A percentile compares a stretch with the other conserved stretches of the same genome.
Conservation (phyloP, 2,329 filamentous ascomycete genomes). For the Monosporascus sp. region DNA sequence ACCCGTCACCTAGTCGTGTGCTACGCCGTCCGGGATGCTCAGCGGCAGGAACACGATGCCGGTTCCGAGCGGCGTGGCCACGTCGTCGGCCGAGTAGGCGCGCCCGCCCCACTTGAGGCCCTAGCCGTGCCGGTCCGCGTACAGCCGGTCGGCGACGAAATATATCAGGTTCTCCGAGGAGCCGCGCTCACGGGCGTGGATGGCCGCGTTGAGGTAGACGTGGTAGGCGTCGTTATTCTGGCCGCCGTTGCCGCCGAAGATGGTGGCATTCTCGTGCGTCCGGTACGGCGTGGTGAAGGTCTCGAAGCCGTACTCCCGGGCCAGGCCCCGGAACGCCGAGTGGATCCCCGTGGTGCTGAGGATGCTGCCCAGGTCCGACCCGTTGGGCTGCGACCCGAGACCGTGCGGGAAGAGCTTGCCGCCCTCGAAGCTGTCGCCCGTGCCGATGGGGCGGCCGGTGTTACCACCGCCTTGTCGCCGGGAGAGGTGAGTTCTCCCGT, state of each 20-base stretch:
- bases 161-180: constrained; percentile 52
- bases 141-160: constrained; percentile 52
- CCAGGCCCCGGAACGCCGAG: constrained; percentile 35
- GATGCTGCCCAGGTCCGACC: constrained; percentile 30
- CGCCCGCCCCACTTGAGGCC: constrained; percentile 48
- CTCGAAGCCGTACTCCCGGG: constrained; percentile 32
- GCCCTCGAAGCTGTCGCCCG: constrained; percentile 32
- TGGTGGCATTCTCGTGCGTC: constrained; percentile 35
- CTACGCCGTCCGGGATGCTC: constrained; percentile 50
- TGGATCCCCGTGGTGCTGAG: constrained; percentile 37
- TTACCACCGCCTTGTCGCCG: constrained; percentile 4
- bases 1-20: constrained; percentile 43
- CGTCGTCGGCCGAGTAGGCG: constrained; percentile 45
- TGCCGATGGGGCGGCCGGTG: constrained; percentile 19
- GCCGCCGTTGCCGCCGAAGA: constrained; percentile 25
- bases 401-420: constrained; percentile 36
- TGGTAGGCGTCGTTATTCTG: constrained; percentile 33
- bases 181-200: constrained; percentile 55
- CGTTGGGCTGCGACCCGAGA: constrained; percentile 32
- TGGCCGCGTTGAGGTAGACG: constrained; percentile 47
- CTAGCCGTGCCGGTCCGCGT: constrained; percentile 41
- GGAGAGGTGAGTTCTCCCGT: constrained; percentile 5
- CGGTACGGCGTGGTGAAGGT: constrained; percentile 36
- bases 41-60: constrained; percentile 49
- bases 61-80: too few species aligned